Conservation (phyloP, 169 alveolate species). For the Cryptosporidium bovis region DNA sequence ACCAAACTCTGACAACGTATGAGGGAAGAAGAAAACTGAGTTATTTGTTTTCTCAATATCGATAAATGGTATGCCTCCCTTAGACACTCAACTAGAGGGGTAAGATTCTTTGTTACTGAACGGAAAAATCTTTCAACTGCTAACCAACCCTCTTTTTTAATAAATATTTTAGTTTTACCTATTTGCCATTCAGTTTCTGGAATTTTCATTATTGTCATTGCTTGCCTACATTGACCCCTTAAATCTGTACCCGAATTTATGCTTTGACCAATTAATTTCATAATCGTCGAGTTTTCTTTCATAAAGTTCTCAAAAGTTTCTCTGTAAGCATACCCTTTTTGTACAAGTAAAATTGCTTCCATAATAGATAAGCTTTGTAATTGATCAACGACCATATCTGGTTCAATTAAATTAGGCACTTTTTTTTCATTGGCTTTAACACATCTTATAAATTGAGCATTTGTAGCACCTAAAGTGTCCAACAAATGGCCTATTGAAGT, state of each 20-base stretch:
- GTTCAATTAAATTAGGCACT: slow-evolving; percentile 57
- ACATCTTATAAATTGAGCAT: slow-evolving; percentile 79
- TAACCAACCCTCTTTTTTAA: slow-evolving; percentile 79
- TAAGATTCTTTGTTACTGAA: slow-evolving; percentile 73
- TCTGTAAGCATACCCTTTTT: slow-evolving; percentile 74
- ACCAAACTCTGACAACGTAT: slow-evolving; percentile 67
- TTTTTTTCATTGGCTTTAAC: slow-evolving; percentile 63
- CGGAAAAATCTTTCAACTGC: slow-evolving; percentile 77
- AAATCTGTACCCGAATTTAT: slow-evolving; percentile 49
- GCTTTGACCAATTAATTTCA: slow-evolving; percentile 76
- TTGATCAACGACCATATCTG: slow-evolving; percentile 73
- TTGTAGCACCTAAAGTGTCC: slow-evolving; percentile 71
- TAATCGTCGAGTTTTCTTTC: slow-evolving; percentile 71
- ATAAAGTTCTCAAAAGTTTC: slow-evolving; percentile 78
- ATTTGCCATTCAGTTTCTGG: slow-evolving; percentile 79
- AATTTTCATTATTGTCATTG: slow-evolving; percentile 76
- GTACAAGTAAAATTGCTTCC: slow-evolving; percentile 66
- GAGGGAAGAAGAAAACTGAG: slow-evolving; percentile 7
- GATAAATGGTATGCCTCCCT: slow-evolving; percentile 75
- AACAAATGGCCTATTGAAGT: slow-evolving; percentile 76
- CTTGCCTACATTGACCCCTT: slow-evolving; percentile 58
- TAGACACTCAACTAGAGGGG: slow-evolving; percentile 75
- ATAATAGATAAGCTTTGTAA: slow-evolving; percentile 65
- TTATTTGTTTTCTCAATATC: slow-evolving; percentile 59
- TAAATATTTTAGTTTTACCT: slow-evolving; percentile 76